Percentiles rank a stretch among this genome's conserved stretches.
phyloP scores from a whole-genome alignment of 805 yeast genomes.

The Zygotorulaspora danielsina region DNA sequence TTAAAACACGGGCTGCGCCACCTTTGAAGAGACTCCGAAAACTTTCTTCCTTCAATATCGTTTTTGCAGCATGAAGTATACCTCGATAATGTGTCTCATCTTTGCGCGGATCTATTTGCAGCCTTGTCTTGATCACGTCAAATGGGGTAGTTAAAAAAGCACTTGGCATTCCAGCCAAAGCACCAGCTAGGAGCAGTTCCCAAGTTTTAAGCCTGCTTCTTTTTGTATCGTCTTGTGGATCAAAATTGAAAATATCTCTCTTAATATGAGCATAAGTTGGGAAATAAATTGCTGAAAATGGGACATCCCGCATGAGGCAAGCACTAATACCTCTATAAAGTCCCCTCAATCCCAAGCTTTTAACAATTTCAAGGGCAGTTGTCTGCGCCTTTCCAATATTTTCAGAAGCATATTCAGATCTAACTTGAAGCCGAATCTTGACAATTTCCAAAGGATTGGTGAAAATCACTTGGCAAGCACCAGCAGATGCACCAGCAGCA shows the following conservation, averaged over 20 bases:
- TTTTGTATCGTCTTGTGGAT: constrained; percentile 61
- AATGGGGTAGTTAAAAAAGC: constrained; percentile 95
- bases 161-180: constrained; percentile 96
- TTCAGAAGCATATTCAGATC: constrained; percentile 60
- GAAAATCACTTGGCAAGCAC: constrained; percentile 93
- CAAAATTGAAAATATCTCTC: constrained; percentile 73
- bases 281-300: constrained; percentile 94
- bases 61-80: constrained; percentile 67
- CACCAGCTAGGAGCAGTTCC: constrained; percentile 85
- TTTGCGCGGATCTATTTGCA: constrained; percentile 75
- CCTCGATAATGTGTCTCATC: constrained; percentile 78
- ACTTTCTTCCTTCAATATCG: constrained; percentile 80
- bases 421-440: constrained; percentile 90
- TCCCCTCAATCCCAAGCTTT: constrained; percentile 76
- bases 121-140: constrained; percentile 92
- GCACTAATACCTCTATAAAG: constrained; percentile 89
- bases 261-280: constrained; percentile 95
- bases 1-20: constrained; percentile 86
- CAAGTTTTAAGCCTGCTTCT: constrained; percentile 63
- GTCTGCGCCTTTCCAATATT: constrained; percentile 33
- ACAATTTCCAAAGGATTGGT: constrained; percentile 96
- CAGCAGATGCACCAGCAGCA: constrained; percentile 88
- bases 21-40: constrained; percentile 88
- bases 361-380: constrained; percentile 58
- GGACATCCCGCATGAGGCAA: constrained; percentile 90